Percentiles rank a stretch among this genome's conserved stretches.
Evolutionary conservation across 2,329 filamentous ascomycete genomes (phyloP).

Genomic region (Colletotrichum melonis): DNA sequence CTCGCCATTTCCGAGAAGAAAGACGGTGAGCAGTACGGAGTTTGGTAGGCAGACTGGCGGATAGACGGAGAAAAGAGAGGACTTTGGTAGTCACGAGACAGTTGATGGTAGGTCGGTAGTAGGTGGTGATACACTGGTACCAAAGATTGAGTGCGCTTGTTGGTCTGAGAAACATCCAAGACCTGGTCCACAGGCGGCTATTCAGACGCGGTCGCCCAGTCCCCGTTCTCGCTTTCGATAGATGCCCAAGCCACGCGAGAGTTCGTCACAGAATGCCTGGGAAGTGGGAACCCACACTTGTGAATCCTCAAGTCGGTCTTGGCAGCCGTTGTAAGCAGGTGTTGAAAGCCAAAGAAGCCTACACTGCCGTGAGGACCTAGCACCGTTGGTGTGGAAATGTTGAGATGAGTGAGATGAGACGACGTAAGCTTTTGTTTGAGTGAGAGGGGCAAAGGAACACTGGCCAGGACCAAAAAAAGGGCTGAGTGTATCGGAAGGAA

Average conservation of each 20-base stretch:
- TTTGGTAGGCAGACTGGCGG: neutral
- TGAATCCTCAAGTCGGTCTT: neutral
- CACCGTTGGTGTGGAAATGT: neutral
- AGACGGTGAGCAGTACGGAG: constrained; percentile 23
- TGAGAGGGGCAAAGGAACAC: constrained; percentile 9
- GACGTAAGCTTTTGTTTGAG: constrained; percentile 21
- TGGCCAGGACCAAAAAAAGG: neutral
- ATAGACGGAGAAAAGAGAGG: neutral
- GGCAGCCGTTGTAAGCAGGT: neutral
- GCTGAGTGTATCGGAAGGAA: constrained; percentile 28
- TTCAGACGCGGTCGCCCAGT: constrained; percentile 23
- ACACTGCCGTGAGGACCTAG: no score
- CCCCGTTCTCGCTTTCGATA: neutral
- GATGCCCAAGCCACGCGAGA: constrained; percentile 11
- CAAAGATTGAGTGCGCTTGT: neutral
- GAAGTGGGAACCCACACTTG: neutral
- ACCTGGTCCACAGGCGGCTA: constrained; percentile 20
- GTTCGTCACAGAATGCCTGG: neutral
- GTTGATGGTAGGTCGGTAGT: neutral
- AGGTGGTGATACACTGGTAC: neutral
- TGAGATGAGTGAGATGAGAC: neutral
- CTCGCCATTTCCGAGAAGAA: constrained; percentile 22
- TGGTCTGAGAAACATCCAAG: neutral
- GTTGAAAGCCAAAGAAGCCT: neutral
- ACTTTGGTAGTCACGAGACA: neutral